Base-by-base conservation (phyloP, 106 monocot species). In the Chionographis japonica region DNA sequence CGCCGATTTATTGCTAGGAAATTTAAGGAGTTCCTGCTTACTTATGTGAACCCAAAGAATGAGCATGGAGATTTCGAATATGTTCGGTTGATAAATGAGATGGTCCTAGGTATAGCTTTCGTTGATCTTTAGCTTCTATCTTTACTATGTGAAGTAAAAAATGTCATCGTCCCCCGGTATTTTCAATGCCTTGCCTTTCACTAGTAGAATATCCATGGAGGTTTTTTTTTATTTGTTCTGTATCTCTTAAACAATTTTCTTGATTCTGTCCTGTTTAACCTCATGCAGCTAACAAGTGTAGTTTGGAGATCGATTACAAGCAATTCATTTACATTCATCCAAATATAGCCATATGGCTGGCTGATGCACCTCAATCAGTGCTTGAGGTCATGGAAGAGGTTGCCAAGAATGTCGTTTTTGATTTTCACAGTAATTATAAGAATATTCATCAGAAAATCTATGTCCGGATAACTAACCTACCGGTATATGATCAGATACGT, bases 331-430 rank as follows among this genome's bases (percentile, higher is more conserved):
- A 85, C 49, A 72, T 85, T 68, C 85, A 90, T 71, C 93, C 98
- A 61, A 98, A 98, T 74, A 93, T 98, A 77, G 98, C 98, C 50
- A 93, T 98, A 42, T 98, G 98, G 98, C 68, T 98, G 52, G 98
- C 98, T 73, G 98, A 98, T 81, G 98, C 98, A 15, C 98, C 98
- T 64, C 98, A 98, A 46, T 75, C 98, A 68, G 98, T 98, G 55
- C 89, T 98, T 69, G 98, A 98, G 76, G 98, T 98, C 68, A 93
- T 98, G 93, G 98, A 98, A 71, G 98, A 98, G 65, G 98, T 93
- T 73, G 93, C 98, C 20, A 82, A 77, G 62, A 87, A 81, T 58
- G 90, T 98, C 70, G 93, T 98, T 56, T 98, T 93, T 70, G 83
- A 83, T 81, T 72, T 90, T 63, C 98, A 93, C 70, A 76, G 74